Evolutionary conservation across 768 basidiomycete species (phyloP), one percentile per base, ranked within the genome.

Genomic region (Tylopilus vinaceipallidus): DNA sequence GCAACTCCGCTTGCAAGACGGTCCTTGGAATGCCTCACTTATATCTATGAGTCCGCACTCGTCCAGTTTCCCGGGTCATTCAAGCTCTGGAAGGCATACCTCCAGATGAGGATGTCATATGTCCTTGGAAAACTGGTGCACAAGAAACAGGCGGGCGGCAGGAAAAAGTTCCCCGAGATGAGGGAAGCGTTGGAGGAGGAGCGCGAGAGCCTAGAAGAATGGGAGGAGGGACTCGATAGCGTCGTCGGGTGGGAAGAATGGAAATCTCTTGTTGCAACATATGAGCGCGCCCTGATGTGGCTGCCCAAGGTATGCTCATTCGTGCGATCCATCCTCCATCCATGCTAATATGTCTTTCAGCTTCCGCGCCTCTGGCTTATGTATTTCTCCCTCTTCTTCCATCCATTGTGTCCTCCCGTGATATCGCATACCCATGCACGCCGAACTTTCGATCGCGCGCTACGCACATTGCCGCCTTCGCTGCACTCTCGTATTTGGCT

Each of bases 211-310:
- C 64, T 88, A 40, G 84, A 91, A 63, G 75, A 87, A 56, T 98
- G 95, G 92, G 83, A 90, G 41, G 84, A 82, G 6, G 86, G 89
- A 16, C 70, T 98, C 42, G 91, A 98, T 63, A 83, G 86, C 3
- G 75, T 94, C 6, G 77, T 97, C n/a, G 97, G 95, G 6, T 97
- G 87, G 84, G 86, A 91, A 57, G 97, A 99, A 68, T 99, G 97
- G 97, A 91, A 82, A 63, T 72, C 83, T 14, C 79, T 99, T 12
- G 77, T 95, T 16, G 88, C 92, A 9, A 81, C 83, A 0, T 95
- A 92, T 64, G 97, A 99, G 64, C 81, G 97, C 52, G 91, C 91
- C 50, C 73, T 99, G 34, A 91, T 91, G 84, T 98, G 93, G 88
- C 68, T 98, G 42, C 92, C 94, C 47, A 89, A 84, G 67, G 94